Conservation (phyloP, 371 early-diverging fungal species). For the Amoeboradix gromovi region DNA sequence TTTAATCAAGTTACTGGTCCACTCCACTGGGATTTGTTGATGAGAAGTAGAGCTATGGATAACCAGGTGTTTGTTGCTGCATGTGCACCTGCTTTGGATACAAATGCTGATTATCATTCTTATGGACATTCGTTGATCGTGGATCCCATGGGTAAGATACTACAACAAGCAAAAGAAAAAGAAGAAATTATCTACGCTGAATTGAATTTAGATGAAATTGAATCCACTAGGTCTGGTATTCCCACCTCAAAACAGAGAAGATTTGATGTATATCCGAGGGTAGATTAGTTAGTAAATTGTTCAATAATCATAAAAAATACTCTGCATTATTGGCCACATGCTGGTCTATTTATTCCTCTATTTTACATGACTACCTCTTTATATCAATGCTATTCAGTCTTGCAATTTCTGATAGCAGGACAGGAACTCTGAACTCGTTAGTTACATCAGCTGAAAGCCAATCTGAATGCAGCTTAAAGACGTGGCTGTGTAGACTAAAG, state of each 20-base stretch:
- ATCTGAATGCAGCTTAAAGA: no score
- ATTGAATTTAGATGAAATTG: constrained; percentile 29
- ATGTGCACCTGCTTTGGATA: constrained; percentile 58
- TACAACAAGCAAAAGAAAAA: constrained; percentile 32
- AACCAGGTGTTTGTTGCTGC: constrained; percentile 53
- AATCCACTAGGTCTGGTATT: constrained; percentile 30
- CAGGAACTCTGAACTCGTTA: no score
- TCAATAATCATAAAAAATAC: no score
- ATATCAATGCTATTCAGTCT: no score
- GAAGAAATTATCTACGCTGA: constrained; percentile 58
- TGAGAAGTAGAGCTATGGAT: constrained; percentile 44
- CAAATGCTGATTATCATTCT: constrained; percentile 40
- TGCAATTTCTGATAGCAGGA: no score
- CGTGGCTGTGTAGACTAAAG: no score
- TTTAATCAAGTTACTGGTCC: constrained; percentile 85
- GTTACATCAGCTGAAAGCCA: no score
- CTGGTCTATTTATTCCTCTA: no score
- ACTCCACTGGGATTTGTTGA: constrained; percentile 69
- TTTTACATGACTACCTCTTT: no score
- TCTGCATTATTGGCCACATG: no score
- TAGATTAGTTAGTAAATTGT: no score
- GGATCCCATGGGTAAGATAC: constrained; percentile 33
- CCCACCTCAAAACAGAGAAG: constrained; percentile 49
- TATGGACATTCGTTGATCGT: constrained; percentile 83
- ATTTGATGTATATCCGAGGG: constrained; percentile 56